Evolutionary conservation across 768 basidiomycete species (phyloP).

Genomic region (Dendrothele bispora): DNA sequence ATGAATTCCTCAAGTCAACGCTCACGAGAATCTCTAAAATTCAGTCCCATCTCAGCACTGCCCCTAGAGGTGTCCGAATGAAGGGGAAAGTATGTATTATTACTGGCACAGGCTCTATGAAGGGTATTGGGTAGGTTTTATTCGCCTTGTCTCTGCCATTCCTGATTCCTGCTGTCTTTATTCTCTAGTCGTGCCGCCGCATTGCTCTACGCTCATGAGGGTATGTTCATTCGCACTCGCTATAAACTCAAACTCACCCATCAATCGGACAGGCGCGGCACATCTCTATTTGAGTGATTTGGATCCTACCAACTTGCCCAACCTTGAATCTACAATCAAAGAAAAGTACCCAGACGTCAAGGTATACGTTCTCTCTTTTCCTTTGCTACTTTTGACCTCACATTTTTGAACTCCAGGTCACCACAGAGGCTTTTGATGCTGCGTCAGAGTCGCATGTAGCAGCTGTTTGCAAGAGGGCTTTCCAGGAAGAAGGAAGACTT

Average conservation of each 20-base stretch:
- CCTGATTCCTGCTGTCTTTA: slow-evolving; percentile 6
- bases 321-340: slow-evolving; percentile 69
- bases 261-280: slow-evolving; percentile 54
- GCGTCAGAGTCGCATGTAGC: slow-evolving; percentile 73
- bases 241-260: not conserved
- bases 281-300: slow-evolving; percentile 80
- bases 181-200: slow-evolving; percentile 64
- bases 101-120: slow-evolving; percentile 84
- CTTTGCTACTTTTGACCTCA: too few species aligned
- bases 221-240: slow-evolving; percentile 31
- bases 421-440: slow-evolving; percentile 77
- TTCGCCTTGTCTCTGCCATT: slow-evolving; percentile 4
- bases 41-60: slow-evolving; percentile 59
- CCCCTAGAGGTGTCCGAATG: slow-evolving; percentile 56
- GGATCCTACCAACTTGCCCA: slow-evolving; percentile 62
- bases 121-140: slow-evolving; percentile 79
- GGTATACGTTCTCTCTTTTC: slow-evolving; percentile 37
- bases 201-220: slow-evolving; percentile 78
- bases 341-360: slow-evolving; percentile 75
- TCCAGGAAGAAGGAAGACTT: slow-evolving; percentile 80
- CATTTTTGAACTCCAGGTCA: slow-evolving; percentile 53
- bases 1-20: slow-evolving; percentile 61
- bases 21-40: slow-evolving; percentile 66
- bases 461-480: slow-evolving; percentile 65
- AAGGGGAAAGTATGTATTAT: slow-evolving; percentile 82